These are phyloP conservation scores for Hyphodiscus sp. DNA, from an alignment of 2,329 filamentous ascomycete species.

Conservation along the genomic window DNA sequence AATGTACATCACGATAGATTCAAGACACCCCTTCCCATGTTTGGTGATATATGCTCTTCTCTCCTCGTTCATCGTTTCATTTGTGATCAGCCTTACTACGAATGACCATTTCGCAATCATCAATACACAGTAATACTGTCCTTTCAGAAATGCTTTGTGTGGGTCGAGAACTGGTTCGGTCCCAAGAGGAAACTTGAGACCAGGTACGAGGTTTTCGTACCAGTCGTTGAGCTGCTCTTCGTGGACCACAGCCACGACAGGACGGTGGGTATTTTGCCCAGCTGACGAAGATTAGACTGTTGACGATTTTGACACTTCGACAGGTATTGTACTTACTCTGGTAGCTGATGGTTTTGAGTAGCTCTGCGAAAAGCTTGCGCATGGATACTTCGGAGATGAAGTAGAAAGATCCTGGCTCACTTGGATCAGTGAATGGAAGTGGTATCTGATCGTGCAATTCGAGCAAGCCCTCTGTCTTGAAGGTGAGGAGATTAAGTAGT, in stretches of 20 bases:
- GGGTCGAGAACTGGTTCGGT: neutral
- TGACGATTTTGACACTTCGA: neutral
- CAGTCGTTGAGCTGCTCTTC: neutral
- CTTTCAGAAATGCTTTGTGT: neutral
- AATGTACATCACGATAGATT: neutral
- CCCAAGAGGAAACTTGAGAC: neutral
- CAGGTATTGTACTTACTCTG: neutral
- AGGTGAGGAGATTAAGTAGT: neutral
- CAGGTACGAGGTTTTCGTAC: neutral
- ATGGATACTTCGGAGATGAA: neutral
- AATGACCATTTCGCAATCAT: neutral
- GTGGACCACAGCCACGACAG: neutral
- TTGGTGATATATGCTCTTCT: neutral
- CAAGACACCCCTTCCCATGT: neutral
- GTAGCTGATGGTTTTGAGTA: neutral
- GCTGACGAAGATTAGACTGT: neutral
- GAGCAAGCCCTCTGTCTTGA: neutral
- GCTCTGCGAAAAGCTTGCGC: neutral
- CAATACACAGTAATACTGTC: neutral
- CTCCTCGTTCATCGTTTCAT: neutral
- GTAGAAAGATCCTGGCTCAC: neutral
- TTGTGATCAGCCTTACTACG: neutral
- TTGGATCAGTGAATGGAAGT: neutral
- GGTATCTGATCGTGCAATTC: neutral
- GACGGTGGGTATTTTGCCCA: neutral